Evolutionary conservation across 2,329 filamentous ascomycete genomes (phyloP).

Genomic region (Alternaria longipes): DNA sequence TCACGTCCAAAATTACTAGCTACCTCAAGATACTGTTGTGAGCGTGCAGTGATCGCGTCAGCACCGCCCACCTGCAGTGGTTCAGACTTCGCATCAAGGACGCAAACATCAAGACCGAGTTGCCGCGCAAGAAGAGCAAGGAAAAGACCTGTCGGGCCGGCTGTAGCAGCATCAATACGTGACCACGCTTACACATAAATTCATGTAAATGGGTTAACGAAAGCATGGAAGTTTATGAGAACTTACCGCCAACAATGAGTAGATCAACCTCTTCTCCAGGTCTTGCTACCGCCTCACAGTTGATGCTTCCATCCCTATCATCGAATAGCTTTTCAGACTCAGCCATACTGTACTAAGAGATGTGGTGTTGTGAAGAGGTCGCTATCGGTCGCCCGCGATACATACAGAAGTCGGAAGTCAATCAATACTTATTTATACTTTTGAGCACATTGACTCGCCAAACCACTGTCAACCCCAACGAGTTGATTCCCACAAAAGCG

Average conservation of each 20-base stretch:
- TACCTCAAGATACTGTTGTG: slow-evolving; percentile 60
- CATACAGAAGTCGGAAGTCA: too few relatives aligned
- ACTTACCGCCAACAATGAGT: slow-evolving; percentile 29
- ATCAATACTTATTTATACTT: too few relatives aligned
- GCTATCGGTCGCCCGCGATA: too few relatives aligned
- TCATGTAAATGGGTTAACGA: background rate
- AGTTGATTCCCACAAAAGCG: background rate
- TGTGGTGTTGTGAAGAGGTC: too few relatives aligned
- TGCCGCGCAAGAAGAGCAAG: slow-evolving; percentile 56
- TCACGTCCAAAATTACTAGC: slow-evolving; percentile 52
- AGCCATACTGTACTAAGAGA: too few relatives aligned
- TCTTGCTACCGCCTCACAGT: background rate
- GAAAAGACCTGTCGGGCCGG: slow-evolving; percentile 59
- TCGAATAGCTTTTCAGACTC: too few relatives aligned
- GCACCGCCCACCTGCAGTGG: slow-evolving; percentile 57
- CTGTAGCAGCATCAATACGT: slow-evolving; percentile 33
- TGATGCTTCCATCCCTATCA: too few relatives aligned
- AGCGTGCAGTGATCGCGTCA: slow-evolving; percentile 61
- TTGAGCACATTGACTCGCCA: too few relatives aligned
- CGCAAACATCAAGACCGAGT: slow-evolving; percentile 54
- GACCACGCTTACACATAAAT: background rate
- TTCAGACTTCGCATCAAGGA: slow-evolving; percentile 52
- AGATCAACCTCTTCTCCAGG: slow-evolving; percentile 18
- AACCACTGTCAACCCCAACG: background rate
- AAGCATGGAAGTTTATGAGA: background rate